These are phyloP conservation scores for Aristolochia californica DNA, from an alignment of 164 flowering plant species.

Conservation along the genomic window DNA sequence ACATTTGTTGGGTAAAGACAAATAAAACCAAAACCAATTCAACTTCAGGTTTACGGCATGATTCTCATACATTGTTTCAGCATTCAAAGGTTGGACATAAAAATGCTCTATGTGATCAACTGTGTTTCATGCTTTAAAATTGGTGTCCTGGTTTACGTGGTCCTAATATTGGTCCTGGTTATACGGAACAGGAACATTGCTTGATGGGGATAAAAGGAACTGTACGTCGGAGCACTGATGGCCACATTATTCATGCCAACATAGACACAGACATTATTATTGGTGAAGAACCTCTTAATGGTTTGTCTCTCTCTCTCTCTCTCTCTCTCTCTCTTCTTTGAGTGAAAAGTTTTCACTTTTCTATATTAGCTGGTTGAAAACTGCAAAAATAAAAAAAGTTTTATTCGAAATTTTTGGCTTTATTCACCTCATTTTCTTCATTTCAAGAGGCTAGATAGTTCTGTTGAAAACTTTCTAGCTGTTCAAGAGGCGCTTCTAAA, in stretches of 20 bases:
- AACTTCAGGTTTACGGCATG: conserved; percentile 84
- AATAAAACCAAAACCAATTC: conserved; percentile 85
- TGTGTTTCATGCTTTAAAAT: no score
- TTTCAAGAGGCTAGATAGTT: no score
- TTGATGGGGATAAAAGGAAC: conserved; percentile 99
- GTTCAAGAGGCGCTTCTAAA: no score
- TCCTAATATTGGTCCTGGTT: conserved; percentile 7
- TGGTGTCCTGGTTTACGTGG: not conserved
- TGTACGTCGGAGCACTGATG: conserved; percentile 97
- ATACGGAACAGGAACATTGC: conserved; percentile 77
- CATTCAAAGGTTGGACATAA: conserved; percentile 66
- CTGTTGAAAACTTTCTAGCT: no score
- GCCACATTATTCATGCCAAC: conserved; percentile 99
- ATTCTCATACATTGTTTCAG: conserved; percentile 93
- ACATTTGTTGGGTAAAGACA: conserved; percentile 99
- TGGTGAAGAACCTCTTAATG: conserved; percentile 96
- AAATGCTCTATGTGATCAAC: not conserved
- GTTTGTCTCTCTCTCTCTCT: conserved; percentile 28
- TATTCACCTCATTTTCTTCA: not conserved
- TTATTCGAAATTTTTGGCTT: not conserved
- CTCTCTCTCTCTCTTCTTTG: not conserved
- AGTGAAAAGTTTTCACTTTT: not conserved
- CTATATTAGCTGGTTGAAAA: not conserved
- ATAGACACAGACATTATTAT: conserved; percentile 97
- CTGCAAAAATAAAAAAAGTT: not conserved